Evolutionary conservation across 2,329 filamentous ascomycete species (phyloP).

Genomic region (Zymoseptoria brevis): DNA sequence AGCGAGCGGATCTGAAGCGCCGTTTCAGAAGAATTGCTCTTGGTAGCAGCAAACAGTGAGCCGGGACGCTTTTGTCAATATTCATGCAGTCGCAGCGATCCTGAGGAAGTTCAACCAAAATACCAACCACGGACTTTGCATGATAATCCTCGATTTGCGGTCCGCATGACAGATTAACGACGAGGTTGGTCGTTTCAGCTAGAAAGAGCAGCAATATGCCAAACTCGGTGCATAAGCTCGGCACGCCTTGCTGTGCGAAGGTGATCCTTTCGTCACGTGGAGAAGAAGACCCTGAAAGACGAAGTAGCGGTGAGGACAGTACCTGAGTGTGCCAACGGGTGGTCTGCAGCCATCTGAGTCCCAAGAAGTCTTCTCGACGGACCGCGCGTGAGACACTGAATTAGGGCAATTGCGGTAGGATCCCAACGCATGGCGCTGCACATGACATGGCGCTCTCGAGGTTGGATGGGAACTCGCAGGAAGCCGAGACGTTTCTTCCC

Average conservation of each 20-base stretch:
- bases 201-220: neutral
- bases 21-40: conserved; percentile 2
- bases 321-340: conserved; percentile 20
- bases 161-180: neutral
- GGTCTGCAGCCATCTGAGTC: conserved; percentile 22
- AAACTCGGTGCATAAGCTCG: conserved; percentile 5
- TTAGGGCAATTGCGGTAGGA: conserved; percentile 11
- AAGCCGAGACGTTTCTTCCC: neutral
- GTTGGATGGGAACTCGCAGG: neutral
- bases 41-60: neutral
- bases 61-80: neutral
- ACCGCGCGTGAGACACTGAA: conserved; percentile 21
- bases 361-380: conserved; percentile 22
- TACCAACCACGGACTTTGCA: neutral
- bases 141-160: neutral
- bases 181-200: neutral
- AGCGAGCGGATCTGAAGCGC: conserved; percentile 2
- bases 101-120: neutral
- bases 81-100: neutral
- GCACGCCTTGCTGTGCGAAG: conserved; percentile 10
- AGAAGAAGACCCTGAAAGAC: conserved; percentile 3
- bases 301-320: conserved; percentile 24
- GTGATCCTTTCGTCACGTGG: conserved; percentile 6
- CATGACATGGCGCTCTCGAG: conserved; percentile 7
- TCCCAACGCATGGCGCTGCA: conserved; percentile 14